Base-by-base conservation (phyloP, 73 alveolate genomes). In the Durusdinium trenchii region DNA sequence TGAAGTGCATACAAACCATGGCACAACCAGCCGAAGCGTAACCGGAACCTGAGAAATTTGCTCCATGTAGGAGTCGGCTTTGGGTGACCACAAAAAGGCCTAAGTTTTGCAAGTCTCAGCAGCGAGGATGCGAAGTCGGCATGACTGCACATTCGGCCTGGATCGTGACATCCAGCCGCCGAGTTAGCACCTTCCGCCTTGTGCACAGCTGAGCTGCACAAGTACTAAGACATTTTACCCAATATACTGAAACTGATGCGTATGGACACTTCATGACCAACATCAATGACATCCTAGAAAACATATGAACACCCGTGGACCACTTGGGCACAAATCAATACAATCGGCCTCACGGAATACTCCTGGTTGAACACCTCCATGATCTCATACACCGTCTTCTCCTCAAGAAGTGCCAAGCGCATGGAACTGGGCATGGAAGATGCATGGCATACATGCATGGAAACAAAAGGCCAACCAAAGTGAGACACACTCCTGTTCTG, bases 21-120 rank as follows among this genome's bases (percentile, higher is more conserved):
- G n/a, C 84, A 36, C 20, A 9, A 75, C 20, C 36, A 0, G 51
- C 85, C n/a, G n/a, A n/a, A n/a, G n/a, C n/a, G 30, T 60, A 32
- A 60, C 30, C 30, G n/a, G 40, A 20, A 43, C 99, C 99, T 94
- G 99, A 6, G 99, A 94, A 67, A 94, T 94, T 84, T 94, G 91
- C 83, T 94, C 99, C 99, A 94, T 94, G 94, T 94, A 76, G 73
- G 91, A 76, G 86, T 94, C 99, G n/a, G 99, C 99, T 67, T 94
- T 75, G 79, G 99, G 94, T 36, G 99, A 94, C 99, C 99, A 94
- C 10, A 94, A 94, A 28, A 94, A 94, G 82, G 99, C 99, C 99
- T 94, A 40, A 46, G 40, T 26, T 18, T 10, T n/a, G 32, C 23
- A 51, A 35, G 35, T 20, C 7, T 26, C 46, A 30, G 28, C 46